These are phyloP conservation scores for Pseudohalonectria lignicola DNA, from an alignment of 2,329 filamentous ascomycete species.

Conservation along the genomic window DNA sequence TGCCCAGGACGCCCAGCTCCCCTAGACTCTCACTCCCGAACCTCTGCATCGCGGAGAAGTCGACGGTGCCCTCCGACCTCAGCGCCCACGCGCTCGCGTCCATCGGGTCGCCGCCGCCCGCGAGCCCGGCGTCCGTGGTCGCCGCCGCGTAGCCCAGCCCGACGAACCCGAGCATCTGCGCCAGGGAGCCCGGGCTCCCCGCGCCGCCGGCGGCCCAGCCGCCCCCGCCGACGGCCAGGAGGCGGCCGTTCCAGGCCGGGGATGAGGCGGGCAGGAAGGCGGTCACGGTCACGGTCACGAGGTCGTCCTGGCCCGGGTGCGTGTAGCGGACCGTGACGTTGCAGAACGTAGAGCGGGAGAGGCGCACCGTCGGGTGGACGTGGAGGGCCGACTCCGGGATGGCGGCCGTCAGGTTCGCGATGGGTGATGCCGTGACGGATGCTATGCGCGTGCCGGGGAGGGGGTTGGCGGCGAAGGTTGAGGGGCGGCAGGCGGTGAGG, in stretches of 20 bases:
- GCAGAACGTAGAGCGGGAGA: conserved; percentile 17
- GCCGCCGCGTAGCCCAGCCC: conserved; percentile 13
- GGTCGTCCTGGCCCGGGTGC: conserved; percentile 26
- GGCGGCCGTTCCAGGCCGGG: conserved; percentile 21
- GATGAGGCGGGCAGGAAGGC: conserved; percentile 17
- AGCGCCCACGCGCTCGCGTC: conserved; percentile 10
- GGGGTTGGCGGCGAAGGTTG: not conserved
- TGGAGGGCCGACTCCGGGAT: not conserved
- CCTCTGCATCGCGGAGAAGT: conserved; percentile 10
- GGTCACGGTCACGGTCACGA: conserved; percentile 21
- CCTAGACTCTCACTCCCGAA: conserved; percentile 10
- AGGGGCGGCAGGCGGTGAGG: not conserved
- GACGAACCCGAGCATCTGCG: conserved; percentile 7
- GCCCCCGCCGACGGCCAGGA: conserved; percentile 26
- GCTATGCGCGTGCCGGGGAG: not conserved
- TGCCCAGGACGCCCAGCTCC: conserved; percentile 24
- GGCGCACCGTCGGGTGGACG: not conserved
- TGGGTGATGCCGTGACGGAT: not conserved
- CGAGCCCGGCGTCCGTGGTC: conserved; percentile 14
- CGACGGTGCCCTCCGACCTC: conserved; percentile 11
- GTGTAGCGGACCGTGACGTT: conserved; percentile 30
- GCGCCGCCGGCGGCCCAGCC: conserved; percentile 16
- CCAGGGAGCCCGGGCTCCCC: conserved; percentile 11
- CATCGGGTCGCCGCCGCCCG: not conserved
- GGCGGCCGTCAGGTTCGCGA: not conserved